Conservation (phyloP, 2,329 filamentous ascomycete species). For the Hymenoscyphus albidus region DNA sequence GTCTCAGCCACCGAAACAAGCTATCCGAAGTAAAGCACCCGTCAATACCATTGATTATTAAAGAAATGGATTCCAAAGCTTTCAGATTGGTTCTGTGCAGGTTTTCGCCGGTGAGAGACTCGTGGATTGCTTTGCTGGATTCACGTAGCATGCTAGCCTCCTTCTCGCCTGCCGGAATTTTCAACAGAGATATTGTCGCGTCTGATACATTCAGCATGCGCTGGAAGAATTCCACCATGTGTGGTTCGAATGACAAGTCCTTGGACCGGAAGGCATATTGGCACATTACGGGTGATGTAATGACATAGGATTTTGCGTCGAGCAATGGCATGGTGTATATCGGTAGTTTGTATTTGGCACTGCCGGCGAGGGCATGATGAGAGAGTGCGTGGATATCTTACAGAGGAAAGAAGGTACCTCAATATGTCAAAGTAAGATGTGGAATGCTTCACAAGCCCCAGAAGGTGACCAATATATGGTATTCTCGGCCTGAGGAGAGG, state of each 20-base stretch:
- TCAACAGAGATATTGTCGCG: slow-evolving; percentile 31
- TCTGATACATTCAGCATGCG: slow-evolving; percentile 37
- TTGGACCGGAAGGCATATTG: slow-evolving; percentile 40
- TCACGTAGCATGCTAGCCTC: slow-evolving; percentile 32
- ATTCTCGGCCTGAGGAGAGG: slow-evolving; percentile 40
- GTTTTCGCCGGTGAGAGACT: slow-evolving; percentile 35
- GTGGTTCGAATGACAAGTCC: slow-evolving; percentile 41
- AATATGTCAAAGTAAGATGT: slow-evolving; percentile 37
- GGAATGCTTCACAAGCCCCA: slow-evolving; percentile 39
- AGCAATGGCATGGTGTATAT: slow-evolving; percentile 46
- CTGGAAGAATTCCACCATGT: slow-evolving; percentile 39
- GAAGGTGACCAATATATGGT: slow-evolving; percentile 44
- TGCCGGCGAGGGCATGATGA: slow-evolving; percentile 3
- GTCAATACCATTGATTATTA: slow-evolving; percentile 29
- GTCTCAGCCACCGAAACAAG: slow-evolving; percentile 40
- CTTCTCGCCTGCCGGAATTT: slow-evolving; percentile 26
- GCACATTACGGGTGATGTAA: slow-evolving; percentile 40
- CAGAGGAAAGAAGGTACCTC: slow-evolving; percentile 30
- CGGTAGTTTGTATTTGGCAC: slow-evolving; percentile 28
- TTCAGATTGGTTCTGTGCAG: slow-evolving; percentile 37
- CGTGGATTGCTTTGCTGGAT: slow-evolving; percentile 35
- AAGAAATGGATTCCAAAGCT: slow-evolving; percentile 37
- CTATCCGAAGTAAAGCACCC: slow-evolving; percentile 34
- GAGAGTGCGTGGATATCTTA: neutral
- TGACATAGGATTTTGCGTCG: slow-evolving; percentile 43